Evolutionary conservation across 2,329 filamentous ascomycete species (phyloP), one percentile per base, ranked within the genome.

Genomic region (Ophiostoma sp.): DNA sequence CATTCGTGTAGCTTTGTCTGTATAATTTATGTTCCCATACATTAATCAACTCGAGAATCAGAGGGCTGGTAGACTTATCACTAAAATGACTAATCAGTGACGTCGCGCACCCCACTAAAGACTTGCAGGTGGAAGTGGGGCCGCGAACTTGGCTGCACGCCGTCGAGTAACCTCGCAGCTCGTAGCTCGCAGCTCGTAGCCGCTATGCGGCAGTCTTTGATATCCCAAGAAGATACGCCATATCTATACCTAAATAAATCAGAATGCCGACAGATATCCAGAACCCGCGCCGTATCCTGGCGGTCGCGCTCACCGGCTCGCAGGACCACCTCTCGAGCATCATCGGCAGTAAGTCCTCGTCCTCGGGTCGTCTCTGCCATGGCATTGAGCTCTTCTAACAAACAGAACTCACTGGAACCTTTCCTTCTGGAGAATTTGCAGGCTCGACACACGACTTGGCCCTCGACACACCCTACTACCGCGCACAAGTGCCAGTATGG

Each of bases 381-480:
- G 3, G 33, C 27, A 17, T 13, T 35, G 4, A 67, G n/a, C 4
- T 0, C 11, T 36, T 6, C 44, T 69, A 67, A 68, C 65, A 3
- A 20, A 27, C 71, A 88, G 86, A 85, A 67, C 81, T 88, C 68
- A 86, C 85, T 0, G 85, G 85, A 68, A 78, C 78, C 4, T 76
- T 76, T 10, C 74, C 73, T 0, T 41, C 70, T 52, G 73, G 75
- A 60, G n/a, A 69, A 2, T 79, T 89, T 41, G 87, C 88, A 1
- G 88, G 89, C 35, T 83, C 82, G 44, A 87, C 87, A 20, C 88
- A 90, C 75, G 77, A 79, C 62, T 82, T 88, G 41, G 71, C 78
- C 10, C 79, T 90, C 69, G 81, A 82, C 72, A 90, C 87, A 27
- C 75, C 80, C 17, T 90, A 90, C 80, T 90, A 90, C 80, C 82